phyloP scores from a whole-genome alignment of 202 grass and related monocot species.

The Zizania palustris region DNA sequence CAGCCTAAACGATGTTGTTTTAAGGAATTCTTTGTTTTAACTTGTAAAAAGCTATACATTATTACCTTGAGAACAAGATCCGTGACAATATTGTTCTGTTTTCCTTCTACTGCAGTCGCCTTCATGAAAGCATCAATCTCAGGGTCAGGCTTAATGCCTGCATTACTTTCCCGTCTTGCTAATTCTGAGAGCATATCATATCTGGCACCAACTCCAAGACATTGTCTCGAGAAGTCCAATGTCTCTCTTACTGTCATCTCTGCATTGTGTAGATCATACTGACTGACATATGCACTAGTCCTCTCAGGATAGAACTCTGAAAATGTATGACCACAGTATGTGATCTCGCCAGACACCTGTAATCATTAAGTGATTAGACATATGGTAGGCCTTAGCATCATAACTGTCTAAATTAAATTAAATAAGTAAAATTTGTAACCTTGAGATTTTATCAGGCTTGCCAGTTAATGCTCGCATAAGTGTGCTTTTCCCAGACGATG shows the following conservation, averaged over 20 bases:
- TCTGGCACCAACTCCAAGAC: conserved; percentile 57
- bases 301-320: conserved; percentile 59
- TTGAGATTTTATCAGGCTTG: conserved; percentile 61
- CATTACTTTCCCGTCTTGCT: conserved; percentile 56
- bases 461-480: conserved; percentile 66
- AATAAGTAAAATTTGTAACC: conserved; percentile 38
- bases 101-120: conserved; percentile 54
- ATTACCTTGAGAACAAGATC: conserved; percentile 71
- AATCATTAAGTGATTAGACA: conserved; percentile 5
- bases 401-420: neutral
- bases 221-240: conserved; percentile 65
- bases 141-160: conserved; percentile 63
- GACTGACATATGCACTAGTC: conserved; percentile 71
- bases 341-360: conserved; percentile 58
- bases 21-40: conserved; percentile 20
- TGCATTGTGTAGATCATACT: conserved; percentile 59
- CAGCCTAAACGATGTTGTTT: conserved; percentile 1
- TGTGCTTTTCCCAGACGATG: conserved; percentile 67
- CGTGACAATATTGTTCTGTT: conserved; percentile 55
- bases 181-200: conserved; percentile 67
- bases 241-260: conserved; percentile 76
- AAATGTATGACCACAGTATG: conserved; percentile 62
- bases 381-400: neutral
- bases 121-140: conserved; percentile 78
- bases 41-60: neutral